Base-by-base conservation (phyloP, 305 asterid genomes). In the Rubia tinctorum region DNA sequence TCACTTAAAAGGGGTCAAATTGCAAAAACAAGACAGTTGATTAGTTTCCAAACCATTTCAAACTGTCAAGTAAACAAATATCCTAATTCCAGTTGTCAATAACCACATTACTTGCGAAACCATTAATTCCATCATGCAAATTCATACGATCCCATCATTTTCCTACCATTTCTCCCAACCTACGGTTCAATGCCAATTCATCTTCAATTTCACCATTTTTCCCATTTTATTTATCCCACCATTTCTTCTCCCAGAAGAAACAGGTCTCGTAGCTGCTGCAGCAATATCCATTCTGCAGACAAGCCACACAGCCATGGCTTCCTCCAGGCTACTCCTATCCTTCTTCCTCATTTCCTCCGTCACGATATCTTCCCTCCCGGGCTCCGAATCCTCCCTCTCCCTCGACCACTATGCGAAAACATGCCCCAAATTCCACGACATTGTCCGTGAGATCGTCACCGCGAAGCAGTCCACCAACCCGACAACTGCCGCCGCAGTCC, bases 391-490 rank as follows among this genome's bases (percentile, higher is more conserved):
- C 30, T 10, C 56, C 3, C 81, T 71, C 53, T 47, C 77, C n/a
- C 12, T n/a, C 4, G 75, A 70, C n/a, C 76, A 72, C 75, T 82
- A 82, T 27, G 81, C 77, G 0, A 76, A 79, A 73, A 69, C 83
- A 37, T 79, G 85, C 56, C 83, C 83, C 6, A 9, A 39, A 27
- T 76, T 79, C n/a, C 65, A 82, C 5, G 74, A 30, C 18, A 76
- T 82, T 49, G 25, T 70, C 34, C 37, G 66, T 23, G 85, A 82
- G 12, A n/a, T 61, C 0, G 20, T 61, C n/a, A 49, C 65, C 1
- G 10, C 63, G 2, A 82, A 79, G 44, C 83, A 78, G 56, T 8
- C 73, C 2, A 22, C 72, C 18, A 56, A 18, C 66, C 83, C 85
- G 4, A 43, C 62, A 25, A 76, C 83, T 0, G 81, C 85, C 0